Base-by-base conservation (phyloP, 495 filamentous ascomycete species). In the Echria macrotheca region DNA sequence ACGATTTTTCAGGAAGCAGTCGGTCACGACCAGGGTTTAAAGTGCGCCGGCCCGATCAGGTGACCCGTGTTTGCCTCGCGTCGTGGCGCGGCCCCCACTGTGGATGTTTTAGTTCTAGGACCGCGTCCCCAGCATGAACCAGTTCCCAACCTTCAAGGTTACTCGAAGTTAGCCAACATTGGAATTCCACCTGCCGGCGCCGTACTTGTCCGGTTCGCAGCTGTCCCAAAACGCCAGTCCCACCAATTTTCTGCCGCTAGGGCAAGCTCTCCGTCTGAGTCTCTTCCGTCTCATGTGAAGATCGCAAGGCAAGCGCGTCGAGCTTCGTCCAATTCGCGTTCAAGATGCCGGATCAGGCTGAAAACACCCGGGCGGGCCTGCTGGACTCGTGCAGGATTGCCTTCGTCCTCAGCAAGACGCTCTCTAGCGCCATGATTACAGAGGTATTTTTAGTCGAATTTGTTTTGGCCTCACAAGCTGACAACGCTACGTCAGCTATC, bases 401-500 rank as follows among this genome's bases (percentile, higher is more conserved):
- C 21, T 72, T 80, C 47, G 65, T 77, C 17, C 57, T 56, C 8
- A 76, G 70, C 49, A 70, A 62, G 23, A 58, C 69, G 1, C 56
- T 84, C 22, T 49, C 61, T 4, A 50, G 61, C n/a, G 49, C 48
- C 12, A 50, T 66, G 33, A 72, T 75, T 19, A 39, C 53, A n/a
- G 65, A 73, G 57, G 78, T 81, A 68, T 7, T 11, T n/a, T 17
- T 25, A n/a, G n/a, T n/a, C n/a, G n/a, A n/a, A n/a, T n/a, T n/a
- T n/a, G n/a, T n/a, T n/a, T n/a, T n/a, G n/a, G n/a, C n/a, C n/a
- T n/a, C n/a, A n/a, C n/a, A n/a, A n/a, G n/a, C n/a, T n/a, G n/a
- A n/a, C n/a, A n/a, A n/a, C n/a, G n/a, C n/a, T n/a, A n/a, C n/a
- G n/a, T 9, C 28, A 83, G 66, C 65, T 73, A 15, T 59, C 65